Base-by-base conservation (phyloP, 2,329 filamentous ascomycete species). In the Pestalotiopsis sp. region DNA sequence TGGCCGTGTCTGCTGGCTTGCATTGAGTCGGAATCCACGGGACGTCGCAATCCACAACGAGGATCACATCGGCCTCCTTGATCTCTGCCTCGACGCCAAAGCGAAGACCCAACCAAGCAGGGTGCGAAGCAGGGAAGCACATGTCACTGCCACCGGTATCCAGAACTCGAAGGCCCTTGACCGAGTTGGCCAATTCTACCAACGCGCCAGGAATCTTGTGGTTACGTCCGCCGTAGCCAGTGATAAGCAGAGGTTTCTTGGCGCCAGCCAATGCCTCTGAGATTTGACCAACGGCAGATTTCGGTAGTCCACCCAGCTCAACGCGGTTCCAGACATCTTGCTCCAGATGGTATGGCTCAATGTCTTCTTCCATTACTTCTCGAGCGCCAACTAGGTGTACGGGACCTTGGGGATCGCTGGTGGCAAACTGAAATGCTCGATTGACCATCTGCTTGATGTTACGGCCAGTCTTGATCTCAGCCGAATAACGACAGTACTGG, bases 391-490 rank as follows among this genome's bases (percentile, higher is more conserved):
- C 89, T 4, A 97, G 83, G 73, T 97, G 97, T 0, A 94, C 93
- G 0, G 94, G 94, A 0, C 94, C 94, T 71, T 91, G 87, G 0
- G 94, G 94, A 66, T 91, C 91, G 36, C 90, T 93, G 62, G 83
- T 92, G 0, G 94, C 93, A 76, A 96, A 97, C 73, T 93, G 93
- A 68, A 97, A 79, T 0, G 94, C 94, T 1, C 94, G 90, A 76
- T 94, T 94, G 70, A 97, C 92, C 81, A 97, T 91, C 82, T 97
- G 93, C 84, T 97, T 97, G 70, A 97, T 89, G 75, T 97, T 97
- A 76, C 88, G 88, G 17, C 93, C 93, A 2, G 92, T 91, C 82
- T 94, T 95, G 79, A 97, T 90, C 82, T 97, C 94, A 3, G 86
- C 93, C 0, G 91, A 83, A 76, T 96, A 97, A 11, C 94, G 88